Evolutionary conservation across 129 eudicot genomes (phyloP).

Genomic region (Kitagawia praeruptora): DNA sequence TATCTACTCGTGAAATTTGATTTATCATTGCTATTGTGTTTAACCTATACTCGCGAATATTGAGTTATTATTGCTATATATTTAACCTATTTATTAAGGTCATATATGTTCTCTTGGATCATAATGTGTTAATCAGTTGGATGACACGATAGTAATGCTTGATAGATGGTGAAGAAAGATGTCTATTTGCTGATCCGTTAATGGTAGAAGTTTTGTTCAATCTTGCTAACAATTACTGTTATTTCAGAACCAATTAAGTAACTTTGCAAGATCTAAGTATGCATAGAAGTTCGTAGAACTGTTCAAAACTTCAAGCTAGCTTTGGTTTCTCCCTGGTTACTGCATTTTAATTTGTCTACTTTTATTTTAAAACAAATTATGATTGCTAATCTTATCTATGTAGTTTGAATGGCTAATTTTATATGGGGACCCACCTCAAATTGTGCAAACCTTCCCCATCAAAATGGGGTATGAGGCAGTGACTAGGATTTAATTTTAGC

Average conservation of each 20-base stretch:
- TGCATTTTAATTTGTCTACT: not conserved
- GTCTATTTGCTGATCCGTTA: not conserved
- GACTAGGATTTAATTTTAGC: not conserved
- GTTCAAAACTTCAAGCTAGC: not conserved
- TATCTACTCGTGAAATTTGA: not conserved
- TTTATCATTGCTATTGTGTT: not conserved
- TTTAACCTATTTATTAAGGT: not conserved
- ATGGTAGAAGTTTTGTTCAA: not conserved
- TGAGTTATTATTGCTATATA: no score
- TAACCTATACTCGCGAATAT: no score
- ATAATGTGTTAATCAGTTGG: not conserved
- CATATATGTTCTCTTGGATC: not conserved
- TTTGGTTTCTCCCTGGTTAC: not conserved
- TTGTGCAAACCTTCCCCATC: not conserved
- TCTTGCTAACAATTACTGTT: not conserved
- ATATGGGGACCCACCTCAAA: no score
- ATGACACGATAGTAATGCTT: not conserved
- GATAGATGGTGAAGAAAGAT: not conserved
- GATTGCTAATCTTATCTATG: not conserved
- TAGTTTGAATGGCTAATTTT: not conserved
- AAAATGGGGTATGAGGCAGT: not conserved
- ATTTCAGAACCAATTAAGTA: not conserved
- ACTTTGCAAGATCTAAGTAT: not conserved
- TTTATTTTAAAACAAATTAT: not conserved
- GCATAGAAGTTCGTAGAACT: not conserved